A percentile compares a stretch with the other conserved stretches of the same genome.
Conservation (phyloP, 2,329 filamentous ascomycete genomes). For the Fusarium succisae region DNA sequence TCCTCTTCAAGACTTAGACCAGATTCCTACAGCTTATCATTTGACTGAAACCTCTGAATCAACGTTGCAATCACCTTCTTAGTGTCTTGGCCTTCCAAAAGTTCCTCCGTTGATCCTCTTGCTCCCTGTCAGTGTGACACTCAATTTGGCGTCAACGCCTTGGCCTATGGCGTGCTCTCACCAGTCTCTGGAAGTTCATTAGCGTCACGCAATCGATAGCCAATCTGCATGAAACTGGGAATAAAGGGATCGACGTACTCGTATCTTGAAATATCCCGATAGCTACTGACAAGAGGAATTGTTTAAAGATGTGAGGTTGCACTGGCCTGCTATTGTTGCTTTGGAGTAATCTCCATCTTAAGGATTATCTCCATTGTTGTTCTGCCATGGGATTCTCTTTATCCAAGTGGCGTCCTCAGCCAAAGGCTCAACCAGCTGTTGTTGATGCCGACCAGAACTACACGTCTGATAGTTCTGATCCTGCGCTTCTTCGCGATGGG, state of each 20-base stretch:
- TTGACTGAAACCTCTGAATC: background rate
- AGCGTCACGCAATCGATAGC: slow-evolving; percentile 16
- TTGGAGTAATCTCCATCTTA: too few species aligned
- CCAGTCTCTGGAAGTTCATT: slow-evolving; percentile 20
- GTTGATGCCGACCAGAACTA: slow-evolving; percentile 52
- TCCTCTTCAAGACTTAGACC: background rate
- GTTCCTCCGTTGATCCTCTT: background rate
- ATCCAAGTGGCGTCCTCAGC: background rate
- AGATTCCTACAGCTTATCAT: background rate
- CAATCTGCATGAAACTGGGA: background rate
- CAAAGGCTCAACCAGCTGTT: background rate
- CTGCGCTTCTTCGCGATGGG: slow-evolving; percentile 25
- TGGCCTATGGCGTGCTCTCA: slow-evolving; percentile 21
- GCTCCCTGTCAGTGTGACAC: background rate
- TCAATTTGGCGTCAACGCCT: slow-evolving; percentile 15
- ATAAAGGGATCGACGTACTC: background rate
- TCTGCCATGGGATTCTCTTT: background rate
- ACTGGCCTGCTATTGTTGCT: background rate
- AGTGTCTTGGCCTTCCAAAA: background rate
- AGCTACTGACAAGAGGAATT: background rate
- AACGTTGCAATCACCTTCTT: background rate
- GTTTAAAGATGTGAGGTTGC: background rate
- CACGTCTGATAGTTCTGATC: slow-evolving; percentile 22
- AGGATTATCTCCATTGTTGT: background rate
- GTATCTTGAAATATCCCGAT: background rate